phyloP scores from a whole-genome alignment of 1,284 basidiomycete genomes.

The Malassezia obtusa region DNA sequence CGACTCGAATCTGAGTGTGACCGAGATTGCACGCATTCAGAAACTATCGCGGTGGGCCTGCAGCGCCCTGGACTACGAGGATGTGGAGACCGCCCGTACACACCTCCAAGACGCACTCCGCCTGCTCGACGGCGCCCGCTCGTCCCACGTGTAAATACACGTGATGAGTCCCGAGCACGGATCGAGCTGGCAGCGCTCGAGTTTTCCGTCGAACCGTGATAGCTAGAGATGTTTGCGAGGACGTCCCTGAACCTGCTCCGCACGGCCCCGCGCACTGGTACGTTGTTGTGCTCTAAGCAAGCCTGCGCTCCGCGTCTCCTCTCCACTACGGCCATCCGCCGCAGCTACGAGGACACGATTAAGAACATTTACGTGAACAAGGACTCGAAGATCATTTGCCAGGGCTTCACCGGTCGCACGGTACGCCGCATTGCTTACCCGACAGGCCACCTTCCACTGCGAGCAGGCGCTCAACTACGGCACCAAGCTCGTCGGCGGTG shows the following conservation, averaged over 20 bases:
- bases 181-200: neutral
- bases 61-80: conserved; percentile 45
- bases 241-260: conserved; percentile 15
- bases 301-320: conserved; percentile 12
- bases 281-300: neutral
- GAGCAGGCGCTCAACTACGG: conserved; percentile 88
- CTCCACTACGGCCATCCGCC: conserved; percentile 29
- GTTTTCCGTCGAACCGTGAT: neutral
- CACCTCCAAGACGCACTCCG: conserved; percentile 36
- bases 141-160: conserved; percentile 10
- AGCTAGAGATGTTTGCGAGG: conserved; percentile 12
- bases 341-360: conserved; percentile 72
- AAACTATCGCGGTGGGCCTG: conserved; percentile 39
- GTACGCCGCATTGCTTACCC: neutral
- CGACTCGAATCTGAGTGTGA: neutral
- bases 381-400: conserved; percentile 58
- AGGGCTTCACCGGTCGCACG: conserved; percentile 68
- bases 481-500: conserved; percentile 94
- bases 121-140: conserved; percentile 23
- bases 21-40: conserved; percentile 20
- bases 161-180: conserved; percentile 9
- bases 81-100: conserved; percentile 35
- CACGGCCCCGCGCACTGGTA: conserved; percentile 10
- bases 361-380: conserved; percentile 84
- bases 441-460: conserved; percentile 79